Percentiles rank a stretch among this genome's conserved stretches.
These are phyloP conservation scores for Coniochaeta sp. DNA, from an alignment of 2,329 filamentous ascomycete species.

Conservation along the genomic window DNA sequence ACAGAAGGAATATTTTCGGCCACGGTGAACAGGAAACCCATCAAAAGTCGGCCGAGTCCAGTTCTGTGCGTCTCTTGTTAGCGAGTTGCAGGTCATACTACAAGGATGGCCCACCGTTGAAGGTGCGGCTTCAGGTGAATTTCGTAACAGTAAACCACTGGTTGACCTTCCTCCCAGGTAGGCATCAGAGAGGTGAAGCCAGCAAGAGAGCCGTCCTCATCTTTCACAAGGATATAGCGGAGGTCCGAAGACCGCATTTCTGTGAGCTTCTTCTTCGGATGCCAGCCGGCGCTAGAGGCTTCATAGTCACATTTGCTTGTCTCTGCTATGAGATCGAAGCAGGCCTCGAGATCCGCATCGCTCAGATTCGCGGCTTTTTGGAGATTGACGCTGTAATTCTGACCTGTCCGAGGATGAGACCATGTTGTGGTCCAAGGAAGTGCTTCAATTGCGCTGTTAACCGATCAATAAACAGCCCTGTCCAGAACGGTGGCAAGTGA, in stretches of 20 bases:
- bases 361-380: conserved; percentile 28
- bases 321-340: conserved; percentile 49
- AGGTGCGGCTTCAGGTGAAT: conserved; percentile 56
- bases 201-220: conserved; percentile 22
- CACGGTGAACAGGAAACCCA: conserved; percentile 45
- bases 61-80: conserved; percentile 29
- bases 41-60: conserved; percentile 54
- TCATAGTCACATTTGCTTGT: conserved; percentile 61
- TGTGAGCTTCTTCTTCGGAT: conserved; percentile 46
- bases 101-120: conserved; percentile 36
- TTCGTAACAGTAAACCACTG: conserved; percentile 73
- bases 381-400: conserved; percentile 36
- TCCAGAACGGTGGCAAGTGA: background rate
- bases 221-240: conserved; percentile 58
- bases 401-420: conserved; percentile 39
- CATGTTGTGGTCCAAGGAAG: conserved; percentile 28
- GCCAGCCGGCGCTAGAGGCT: conserved; percentile 55
- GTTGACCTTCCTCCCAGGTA: conserved; percentile 56
- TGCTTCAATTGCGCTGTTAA: background rate
- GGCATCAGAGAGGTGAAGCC: conserved; percentile 65
- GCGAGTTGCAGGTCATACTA: background rate
- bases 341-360: conserved; percentile 39
- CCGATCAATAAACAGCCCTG: conserved; percentile 1
- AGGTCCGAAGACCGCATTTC: conserved; percentile 65
- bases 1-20: conserved; percentile 46